Percentiles rank a stretch among this genome's conserved stretches.
These are phyloP conservation scores for Boletus rufocinnamomeus DNA, from an alignment of 768 basidiomycete genomes.

Conservation along the genomic window DNA sequence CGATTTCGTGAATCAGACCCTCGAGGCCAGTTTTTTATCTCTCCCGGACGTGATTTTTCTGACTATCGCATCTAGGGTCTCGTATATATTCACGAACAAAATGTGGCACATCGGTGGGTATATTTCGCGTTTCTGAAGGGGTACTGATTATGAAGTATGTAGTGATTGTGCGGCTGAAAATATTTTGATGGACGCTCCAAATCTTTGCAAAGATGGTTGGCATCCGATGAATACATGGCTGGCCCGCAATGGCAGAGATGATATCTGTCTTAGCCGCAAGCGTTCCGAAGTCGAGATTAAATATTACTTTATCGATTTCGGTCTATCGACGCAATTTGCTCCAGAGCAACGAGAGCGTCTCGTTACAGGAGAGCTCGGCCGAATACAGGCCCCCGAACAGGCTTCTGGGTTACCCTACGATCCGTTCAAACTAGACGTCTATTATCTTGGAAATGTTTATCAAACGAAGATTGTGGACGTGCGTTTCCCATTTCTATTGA, in stretches of 20 bases:
- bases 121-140: background rate
- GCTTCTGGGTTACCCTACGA: too few species aligned
- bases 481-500: too few species aligned
- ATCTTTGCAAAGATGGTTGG: constrained; percentile 30
- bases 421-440: too few species aligned
- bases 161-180: constrained; percentile 34
- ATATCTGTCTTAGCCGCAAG: too few species aligned
- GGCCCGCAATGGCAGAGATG: background rate
- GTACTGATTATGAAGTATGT: background rate
- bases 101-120: constrained; percentile 39
- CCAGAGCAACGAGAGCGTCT: too few species aligned
- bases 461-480: too few species aligned
- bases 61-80: constrained; percentile 28
- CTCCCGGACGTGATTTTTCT: background rate
- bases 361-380: too few species aligned
- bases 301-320: too few species aligned
- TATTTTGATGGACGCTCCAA: constrained; percentile 33
- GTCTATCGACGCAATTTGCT: too few species aligned
- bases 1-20: constrained; percentile 31
- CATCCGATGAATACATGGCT: constrained; percentile 23
- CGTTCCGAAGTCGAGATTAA: too few species aligned
- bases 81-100: constrained; percentile 37
- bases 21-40: constrained; percentile 18
- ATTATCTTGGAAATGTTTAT: too few species aligned
- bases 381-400: too few species aligned